Percentiles rank a stretch among this genome's conserved stretches.
These are phyloP conservation scores for Amanita molliuscula DNA, from an alignment of 768 basidiomycete species.

Conservation along the genomic window DNA sequence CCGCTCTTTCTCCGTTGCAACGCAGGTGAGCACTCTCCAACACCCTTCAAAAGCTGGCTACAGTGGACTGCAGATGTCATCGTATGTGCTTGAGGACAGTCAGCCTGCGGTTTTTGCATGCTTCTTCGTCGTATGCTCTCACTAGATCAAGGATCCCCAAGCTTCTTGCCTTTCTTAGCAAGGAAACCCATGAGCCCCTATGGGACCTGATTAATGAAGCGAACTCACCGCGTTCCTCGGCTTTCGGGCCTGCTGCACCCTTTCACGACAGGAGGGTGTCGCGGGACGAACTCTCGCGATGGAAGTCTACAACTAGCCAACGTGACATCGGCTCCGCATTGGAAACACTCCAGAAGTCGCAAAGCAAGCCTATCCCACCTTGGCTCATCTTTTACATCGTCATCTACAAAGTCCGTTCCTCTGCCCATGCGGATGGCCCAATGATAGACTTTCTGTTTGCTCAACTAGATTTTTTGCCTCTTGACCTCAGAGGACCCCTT, in stretches of 20 bases:
- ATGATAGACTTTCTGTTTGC: constrained; percentile 32
- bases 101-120: constrained; percentile 7
- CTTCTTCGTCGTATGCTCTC: constrained; percentile 10
- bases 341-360: neutral
- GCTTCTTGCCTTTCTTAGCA: constrained; percentile 23
- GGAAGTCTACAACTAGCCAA: constrained; percentile 26
- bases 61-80: constrained; percentile 10
- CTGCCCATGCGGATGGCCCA: constrained; percentile 31
- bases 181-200: constrained; percentile 24
- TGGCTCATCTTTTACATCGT: constrained; percentile 50
- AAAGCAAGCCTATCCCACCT: constrained; percentile 21
- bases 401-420: constrained; percentile 33
- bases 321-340: constrained; percentile 22
- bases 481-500: constrained; percentile 27
- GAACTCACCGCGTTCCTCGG: constrained; percentile 12
- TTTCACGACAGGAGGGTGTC: constrained; percentile 23
- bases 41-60: neutral
- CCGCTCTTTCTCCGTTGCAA: neutral
- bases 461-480: constrained; percentile 23
- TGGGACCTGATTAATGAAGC: constrained; percentile 32
- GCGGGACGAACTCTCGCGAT: constrained; percentile 26
- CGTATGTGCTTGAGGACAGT: constrained; percentile 12
- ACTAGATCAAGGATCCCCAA: constrained; percentile 18
- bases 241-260: constrained; percentile 16
- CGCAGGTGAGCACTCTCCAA: neutral